Conservation (phyloP, 2,329 filamentous ascomycete species). For the Magnaporthiopsis rhizophila region DNA sequence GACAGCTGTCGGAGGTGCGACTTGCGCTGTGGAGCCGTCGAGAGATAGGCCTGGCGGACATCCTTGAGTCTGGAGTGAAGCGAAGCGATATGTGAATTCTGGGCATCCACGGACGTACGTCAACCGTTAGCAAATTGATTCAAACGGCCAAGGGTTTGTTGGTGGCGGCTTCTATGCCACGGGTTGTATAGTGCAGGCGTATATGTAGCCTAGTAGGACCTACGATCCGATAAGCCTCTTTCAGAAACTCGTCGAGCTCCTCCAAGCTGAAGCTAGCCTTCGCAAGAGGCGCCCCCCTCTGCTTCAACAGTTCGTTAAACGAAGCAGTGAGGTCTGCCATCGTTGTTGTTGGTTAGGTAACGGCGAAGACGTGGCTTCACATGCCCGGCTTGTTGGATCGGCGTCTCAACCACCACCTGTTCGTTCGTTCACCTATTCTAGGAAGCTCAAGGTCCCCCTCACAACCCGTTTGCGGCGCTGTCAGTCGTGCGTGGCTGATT, state of each 20-base stretch:
- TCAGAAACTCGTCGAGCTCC: conserved; percentile 75
- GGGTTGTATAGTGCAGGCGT: conserved; percentile 9
- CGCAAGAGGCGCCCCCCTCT: conserved; percentile 45
- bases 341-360: conserved; percentile 1
- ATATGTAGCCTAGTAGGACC: conserved; percentile 18
- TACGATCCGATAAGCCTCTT: conserved; percentile 91
- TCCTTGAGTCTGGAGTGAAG: conserved; percentile 72
- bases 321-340: conserved; percentile 58
- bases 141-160: background rate
- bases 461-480: background rate
- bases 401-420: background rate
- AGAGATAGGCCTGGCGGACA: conserved; percentile 87
- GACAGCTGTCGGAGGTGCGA: conserved; percentile 40
- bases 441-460: background rate
- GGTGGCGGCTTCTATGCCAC: background rate
- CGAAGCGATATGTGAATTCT: conserved; percentile 80
- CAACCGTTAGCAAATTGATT: background rate
- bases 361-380: background rate
- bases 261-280: conserved; percentile 34
- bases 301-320: conserved; percentile 61
- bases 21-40: conserved; percentile 60
- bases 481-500: background rate
- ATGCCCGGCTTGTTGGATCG: background rate
- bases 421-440: background rate
- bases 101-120: background rate